phyloP scores from a whole-genome alignment of 495 filamentous ascomycete genomes.

The Xylaria intraflava region DNA sequence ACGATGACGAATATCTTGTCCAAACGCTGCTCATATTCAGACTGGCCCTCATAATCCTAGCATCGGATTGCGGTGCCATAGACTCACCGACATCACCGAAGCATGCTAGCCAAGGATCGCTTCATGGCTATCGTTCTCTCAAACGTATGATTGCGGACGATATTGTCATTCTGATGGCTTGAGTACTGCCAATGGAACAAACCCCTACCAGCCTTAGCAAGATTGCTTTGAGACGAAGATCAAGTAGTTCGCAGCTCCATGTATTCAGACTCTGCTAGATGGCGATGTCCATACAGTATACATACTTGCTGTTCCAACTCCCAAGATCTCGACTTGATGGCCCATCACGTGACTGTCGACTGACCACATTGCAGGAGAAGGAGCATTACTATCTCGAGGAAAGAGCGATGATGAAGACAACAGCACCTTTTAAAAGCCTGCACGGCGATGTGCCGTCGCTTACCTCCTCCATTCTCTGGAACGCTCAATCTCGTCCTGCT shows the following conservation, averaged over 20 bases:
- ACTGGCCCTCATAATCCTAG: too few species aligned
- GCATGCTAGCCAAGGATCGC: too few species aligned
- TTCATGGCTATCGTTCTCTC: too few species aligned
- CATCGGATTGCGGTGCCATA: too few species aligned
- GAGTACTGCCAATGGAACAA: too few species aligned
- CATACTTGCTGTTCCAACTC: not conserved
- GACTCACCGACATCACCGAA: too few species aligned
- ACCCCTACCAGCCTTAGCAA: not conserved
- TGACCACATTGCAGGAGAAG: not conserved
- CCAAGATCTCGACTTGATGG: not conserved
- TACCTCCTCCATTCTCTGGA: not conserved
- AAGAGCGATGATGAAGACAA: not conserved
- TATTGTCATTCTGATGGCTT: too few species aligned
- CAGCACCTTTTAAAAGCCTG: not conserved
- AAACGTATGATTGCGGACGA: too few species aligned
- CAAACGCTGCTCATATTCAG: not conserved
- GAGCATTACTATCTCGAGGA: not conserved
- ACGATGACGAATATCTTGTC: not conserved
- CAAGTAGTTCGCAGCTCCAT: not conserved
- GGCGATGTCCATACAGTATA: not conserved
- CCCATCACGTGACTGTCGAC: not conserved
- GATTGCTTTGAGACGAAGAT: not conserved
- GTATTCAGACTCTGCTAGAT: not conserved
- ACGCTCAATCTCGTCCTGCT: not conserved
- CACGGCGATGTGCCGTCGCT: not conserved